Percentiles rank a stretch among this genome's conserved stretches.
Evolutionary conservation across 2,329 filamentous ascomycete genomes (phyloP).

Genomic region (Hypomyces perniciosus): DNA sequence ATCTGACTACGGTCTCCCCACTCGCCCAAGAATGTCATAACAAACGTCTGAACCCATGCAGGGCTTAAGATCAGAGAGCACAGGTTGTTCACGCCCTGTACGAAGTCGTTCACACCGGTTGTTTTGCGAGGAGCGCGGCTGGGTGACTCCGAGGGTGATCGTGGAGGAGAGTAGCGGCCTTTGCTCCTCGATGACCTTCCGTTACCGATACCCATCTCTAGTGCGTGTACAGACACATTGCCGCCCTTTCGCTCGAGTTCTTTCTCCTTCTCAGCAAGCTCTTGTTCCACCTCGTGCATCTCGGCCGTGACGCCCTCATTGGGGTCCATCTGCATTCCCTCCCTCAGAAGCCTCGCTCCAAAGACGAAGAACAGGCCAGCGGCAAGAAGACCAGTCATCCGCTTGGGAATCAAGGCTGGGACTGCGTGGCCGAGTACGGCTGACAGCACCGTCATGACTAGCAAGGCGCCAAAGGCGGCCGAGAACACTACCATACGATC

Average conservation of each 20-base stretch:
- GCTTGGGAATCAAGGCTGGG: slow-evolving; percentile 81
- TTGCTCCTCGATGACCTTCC: slow-evolving; percentile 59
- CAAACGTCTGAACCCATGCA: slow-evolving; percentile 97
- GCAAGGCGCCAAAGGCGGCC: slow-evolving; percentile 83
- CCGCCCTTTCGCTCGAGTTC: slow-evolving; percentile 59
- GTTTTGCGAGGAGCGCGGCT: slow-evolving; percentile 49
- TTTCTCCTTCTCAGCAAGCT: slow-evolving; percentile 89
- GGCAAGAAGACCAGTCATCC: slow-evolving; percentile 83
- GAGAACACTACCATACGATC: slow-evolving; percentile 89
- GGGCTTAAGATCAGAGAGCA: slow-evolving; percentile 84
- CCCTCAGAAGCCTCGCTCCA: slow-evolving; percentile 73
- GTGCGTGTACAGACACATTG: slow-evolving; percentile 63
- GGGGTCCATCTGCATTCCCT: slow-evolving; percentile 82
- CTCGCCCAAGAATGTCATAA: slow-evolving; percentile 98
- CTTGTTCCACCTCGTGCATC: slow-evolving; percentile 94
- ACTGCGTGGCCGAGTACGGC: slow-evolving; percentile 89
- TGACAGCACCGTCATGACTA: slow-evolving; percentile 92
- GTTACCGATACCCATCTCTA: slow-evolving; percentile 72
- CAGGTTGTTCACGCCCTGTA: slow-evolving; percentile 73
- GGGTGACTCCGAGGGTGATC: slow-evolving; percentile 73
- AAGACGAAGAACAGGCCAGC: slow-evolving; percentile 84
- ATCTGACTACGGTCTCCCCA: slow-evolving; percentile 98
- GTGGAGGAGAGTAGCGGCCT: slow-evolving; percentile 71
- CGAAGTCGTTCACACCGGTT: slow-evolving; percentile 31
- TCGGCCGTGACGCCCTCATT: slow-evolving; percentile 92